Conservation (phyloP, 441 rosid species). For the Erodium moschatum region DNA sequence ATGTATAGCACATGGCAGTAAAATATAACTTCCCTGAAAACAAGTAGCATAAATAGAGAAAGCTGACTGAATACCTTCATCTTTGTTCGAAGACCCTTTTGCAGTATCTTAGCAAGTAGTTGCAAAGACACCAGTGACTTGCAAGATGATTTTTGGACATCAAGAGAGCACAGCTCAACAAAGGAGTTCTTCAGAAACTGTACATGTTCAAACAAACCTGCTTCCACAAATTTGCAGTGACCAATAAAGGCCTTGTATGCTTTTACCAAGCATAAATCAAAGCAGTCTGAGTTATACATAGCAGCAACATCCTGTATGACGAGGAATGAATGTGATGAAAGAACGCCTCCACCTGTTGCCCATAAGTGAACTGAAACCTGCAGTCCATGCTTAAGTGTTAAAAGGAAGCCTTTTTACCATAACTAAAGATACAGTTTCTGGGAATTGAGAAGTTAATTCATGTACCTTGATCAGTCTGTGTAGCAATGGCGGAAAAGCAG, state of each 20-base stretch:
- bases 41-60: constrained; percentile 10
- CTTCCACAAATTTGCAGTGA: constrained; percentile 53
- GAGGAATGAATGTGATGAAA: constrained; percentile 51
- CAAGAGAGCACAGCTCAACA: constrained; percentile 66
- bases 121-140: constrained; percentile 54
- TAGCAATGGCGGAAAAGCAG: constrained; percentile 58
- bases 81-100: constrained; percentile 54
- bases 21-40: background rate
- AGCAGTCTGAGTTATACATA: constrained; percentile 51
- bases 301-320: constrained; percentile 48
- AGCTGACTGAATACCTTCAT: constrained; percentile 44
- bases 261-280: constrained; percentile 51
- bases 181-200: constrained; percentile 57
- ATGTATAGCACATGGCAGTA: too few species aligned
- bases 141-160: constrained; percentile 54
- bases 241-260: constrained; percentile 60
- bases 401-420: background rate
- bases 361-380: constrained; percentile 71
- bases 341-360: constrained; percentile 56
- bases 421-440: background rate
- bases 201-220: constrained; percentile 33
- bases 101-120: constrained; percentile 66
- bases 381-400: constrained; percentile 22
- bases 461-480: constrained; percentile 63
- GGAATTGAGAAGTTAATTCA: constrained; percentile 3